Percentiles rank a stretch among this genome's conserved stretches.
These are phyloP conservation scores for Daldinia bambusicola DNA, from an alignment of 495 filamentous ascomycete species.

Conservation along the genomic window DNA sequence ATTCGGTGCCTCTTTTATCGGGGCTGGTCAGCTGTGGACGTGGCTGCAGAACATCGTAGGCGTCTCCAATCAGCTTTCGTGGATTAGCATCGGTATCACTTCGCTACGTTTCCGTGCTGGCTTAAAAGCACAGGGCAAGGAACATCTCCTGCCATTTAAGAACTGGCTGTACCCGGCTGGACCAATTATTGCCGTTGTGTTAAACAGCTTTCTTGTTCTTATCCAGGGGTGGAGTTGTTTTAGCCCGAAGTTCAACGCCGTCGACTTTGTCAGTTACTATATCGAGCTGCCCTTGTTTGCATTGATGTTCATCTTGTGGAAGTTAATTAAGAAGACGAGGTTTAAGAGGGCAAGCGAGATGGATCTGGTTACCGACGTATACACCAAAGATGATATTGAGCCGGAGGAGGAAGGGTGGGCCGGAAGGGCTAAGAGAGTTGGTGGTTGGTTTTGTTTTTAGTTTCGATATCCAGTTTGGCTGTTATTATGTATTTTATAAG, in stretches of 20 bases:
- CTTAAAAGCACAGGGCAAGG: constrained; percentile 63
- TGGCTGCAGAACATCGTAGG: constrained; percentile 71
- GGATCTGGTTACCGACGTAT: constrained; percentile 58
- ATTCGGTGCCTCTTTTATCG: constrained; percentile 70
- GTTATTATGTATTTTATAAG: background rate
- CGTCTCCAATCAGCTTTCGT: constrained; percentile 71
- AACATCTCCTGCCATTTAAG: constrained; percentile 68
- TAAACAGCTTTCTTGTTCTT: constrained; percentile 66
- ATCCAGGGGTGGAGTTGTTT: constrained; percentile 70
- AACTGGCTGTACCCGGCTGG: constrained; percentile 71
- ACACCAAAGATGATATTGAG: constrained; percentile 40
- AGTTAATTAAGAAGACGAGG: constrained; percentile 59
- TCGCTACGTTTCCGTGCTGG: constrained; percentile 68
- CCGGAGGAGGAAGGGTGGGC: constrained; percentile 31
- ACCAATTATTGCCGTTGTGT: constrained; percentile 60
- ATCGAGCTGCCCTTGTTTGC: constrained; percentile 67
- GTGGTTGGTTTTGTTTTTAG: constrained; percentile 41
- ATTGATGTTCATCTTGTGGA: constrained; percentile 64
- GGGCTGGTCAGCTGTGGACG: constrained; percentile 67
- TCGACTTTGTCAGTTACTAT: constrained; percentile 66
- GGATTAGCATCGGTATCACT: constrained; percentile 68
- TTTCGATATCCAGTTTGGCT: background rate
- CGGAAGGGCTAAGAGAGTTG: constrained; percentile 26
- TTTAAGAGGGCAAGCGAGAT: constrained; percentile 61
- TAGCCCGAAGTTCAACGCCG: constrained; percentile 61